Evolutionary conservation across 805 yeast species (phyloP), one percentile per base, ranked within the genome.

Genomic region (Candida golubevii): DNA sequence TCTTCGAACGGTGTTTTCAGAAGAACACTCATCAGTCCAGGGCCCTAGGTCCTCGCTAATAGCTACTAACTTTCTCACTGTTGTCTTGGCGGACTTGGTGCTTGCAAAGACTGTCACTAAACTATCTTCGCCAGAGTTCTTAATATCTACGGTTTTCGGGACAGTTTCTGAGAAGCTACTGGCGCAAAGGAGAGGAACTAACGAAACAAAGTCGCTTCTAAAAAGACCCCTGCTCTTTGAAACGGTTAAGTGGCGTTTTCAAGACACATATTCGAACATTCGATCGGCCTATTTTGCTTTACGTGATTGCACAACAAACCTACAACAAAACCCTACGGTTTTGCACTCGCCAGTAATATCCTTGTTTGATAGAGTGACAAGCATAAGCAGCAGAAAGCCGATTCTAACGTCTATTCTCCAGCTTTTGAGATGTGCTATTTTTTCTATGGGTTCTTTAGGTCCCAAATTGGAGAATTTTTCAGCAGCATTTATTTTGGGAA

Each of bases 371-470:
- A 48, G 57, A 1, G 11, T 59, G 26, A 52, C 57, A 8, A 39
- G 42, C 26, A 45, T 61, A 33, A 50, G 55, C 26, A 28, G 34
- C 27, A 37, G 56, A 26, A 56, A 55, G 35, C 61, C 62, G 8
- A 35, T 59, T 14, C 37, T 56, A 10, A 28, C 46, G 11, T 47
- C 51, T 2, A 12, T 51, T 6, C 26, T 58, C 18, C 28, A 32
- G n/a, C 42, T 37, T 18, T 30, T 33, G 9, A 26, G 49, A 9
- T 45, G 44, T 6, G 30, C 26, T 1, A n/a, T 47, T 11, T 42
- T 38, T 12, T 44, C 41, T 8, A 35, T 35, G 12, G 34, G 10
- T n/a, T 18, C 23, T 18, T 26, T 44, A 26, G 46, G 48, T 8
- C 32, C 28, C 13, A 37, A 33, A n/a, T 8, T 53, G 23, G 49